A percentile compares a stretch with the other conserved stretches of the same genome.
Evolutionary conservation across 2,329 filamentous ascomycete genomes (phyloP).

Genomic region (Exophiala oligosperma): DNA sequence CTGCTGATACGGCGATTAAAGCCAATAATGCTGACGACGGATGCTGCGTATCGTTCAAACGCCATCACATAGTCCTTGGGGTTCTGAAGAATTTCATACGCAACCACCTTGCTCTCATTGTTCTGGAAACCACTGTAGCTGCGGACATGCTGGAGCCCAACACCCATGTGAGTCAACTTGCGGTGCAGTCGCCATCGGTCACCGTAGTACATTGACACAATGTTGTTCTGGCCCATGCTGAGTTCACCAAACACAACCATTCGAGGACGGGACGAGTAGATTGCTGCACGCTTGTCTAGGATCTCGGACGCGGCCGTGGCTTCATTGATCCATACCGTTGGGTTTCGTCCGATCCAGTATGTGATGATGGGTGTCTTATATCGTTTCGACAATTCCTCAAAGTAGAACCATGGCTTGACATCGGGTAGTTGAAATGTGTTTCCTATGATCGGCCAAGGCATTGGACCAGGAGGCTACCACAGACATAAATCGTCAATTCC

Average conservation of each 20-base stretch:
- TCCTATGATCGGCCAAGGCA: constrained; percentile 56
- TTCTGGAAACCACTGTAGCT: constrained; percentile 57
- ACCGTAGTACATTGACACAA: constrained; percentile 47
- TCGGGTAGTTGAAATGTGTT: constrained; percentile 58
- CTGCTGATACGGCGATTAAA: constrained; percentile 42
- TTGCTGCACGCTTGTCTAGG: constrained; percentile 35
- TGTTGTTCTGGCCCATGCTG: constrained; percentile 31
- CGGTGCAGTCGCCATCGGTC: constrained; percentile 44
- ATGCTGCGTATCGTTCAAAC: constrained; percentile 44
- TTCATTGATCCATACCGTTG: constrained; percentile 34
- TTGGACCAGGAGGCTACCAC: constrained; percentile 53
- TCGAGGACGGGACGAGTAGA: constrained; percentile 34
- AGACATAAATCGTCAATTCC: no score
- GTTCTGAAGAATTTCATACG: constrained; percentile 39
- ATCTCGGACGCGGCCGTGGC: constrained; percentile 34
- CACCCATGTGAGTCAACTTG: constrained; percentile 54
- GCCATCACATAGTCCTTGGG: constrained; percentile 40
- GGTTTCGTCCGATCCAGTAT: constrained; percentile 53
- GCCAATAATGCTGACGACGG: constrained; percentile 42
- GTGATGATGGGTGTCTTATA: constrained; percentile 55
- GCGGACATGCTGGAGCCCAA: constrained; percentile 57
- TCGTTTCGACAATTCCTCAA: constrained; percentile 53
- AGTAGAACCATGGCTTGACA: constrained; percentile 59
- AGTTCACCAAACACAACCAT: constrained; percentile 36
- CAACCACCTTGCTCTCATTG: constrained; percentile 58